Base-by-base conservation (phyloP, 768 basidiomycete genomes). In the Collybiopsis confluens region DNA sequence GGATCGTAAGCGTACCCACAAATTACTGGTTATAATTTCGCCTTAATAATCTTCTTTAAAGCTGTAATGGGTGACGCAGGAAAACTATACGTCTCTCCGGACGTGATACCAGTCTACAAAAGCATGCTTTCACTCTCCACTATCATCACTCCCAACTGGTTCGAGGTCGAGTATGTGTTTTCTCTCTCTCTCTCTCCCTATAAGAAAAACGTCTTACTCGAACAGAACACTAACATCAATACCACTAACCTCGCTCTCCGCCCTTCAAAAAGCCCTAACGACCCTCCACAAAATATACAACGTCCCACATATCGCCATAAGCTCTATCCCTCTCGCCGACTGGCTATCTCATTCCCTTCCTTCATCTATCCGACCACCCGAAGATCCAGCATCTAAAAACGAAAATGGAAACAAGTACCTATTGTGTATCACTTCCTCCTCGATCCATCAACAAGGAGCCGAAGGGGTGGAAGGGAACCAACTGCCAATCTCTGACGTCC, bases 141-240 rank as follows among this genome's bases (percentile, higher is more conserved):
- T 0, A 85, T 98, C 45, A 98, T 98, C 59, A 93, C 97, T 0
- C 97, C 97, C 0, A 99, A 99, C 65, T 97, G 94, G 83, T 99
- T 94, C 61, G 97, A 99, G 73, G 90, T 88, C 57, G 96, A 98
- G 93, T 95, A 65, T 67, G 85, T 68, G 13, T 38, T 42, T 21
- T 27, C 30, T 36, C 27, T 36, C 18, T 50, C 13, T 47, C 33
- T 16, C 16, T 30, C 16, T 26, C 30, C 15, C 24, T 54, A 24
- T 2, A 35, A 20, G 41, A 51, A 40, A 0, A 45, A 4, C 40
- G 23, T 15, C 9, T 18, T 33, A 24, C n/a, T 4, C n/a, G n/a
- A n/a, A n/a, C 20, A 98, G 94, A 71, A 73, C 85, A 2, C 74
- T 99, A 16, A 92, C 96, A 0, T 80, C 83, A 26, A 73, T 81